Evolutionary conservation across 139 green algal species (phyloP).

Genomic region (Chlorella vulgaris): DNA sequence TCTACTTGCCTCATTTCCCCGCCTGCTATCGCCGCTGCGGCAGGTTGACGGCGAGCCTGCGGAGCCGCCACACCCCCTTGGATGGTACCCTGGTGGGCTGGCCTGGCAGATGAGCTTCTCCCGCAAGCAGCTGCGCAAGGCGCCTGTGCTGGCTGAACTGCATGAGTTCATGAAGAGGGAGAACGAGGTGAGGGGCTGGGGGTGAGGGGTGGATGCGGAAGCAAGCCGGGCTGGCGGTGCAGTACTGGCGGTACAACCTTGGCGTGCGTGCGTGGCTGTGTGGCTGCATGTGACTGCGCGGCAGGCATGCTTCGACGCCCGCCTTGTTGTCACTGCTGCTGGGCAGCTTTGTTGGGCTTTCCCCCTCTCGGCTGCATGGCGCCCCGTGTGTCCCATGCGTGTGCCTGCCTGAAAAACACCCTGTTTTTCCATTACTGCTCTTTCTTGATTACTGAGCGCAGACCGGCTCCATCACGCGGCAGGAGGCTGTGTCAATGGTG

Average conservation of each 20-base stretch:
- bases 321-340: too few species aligned
- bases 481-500: constrained; percentile 99
- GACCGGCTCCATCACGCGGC: constrained; percentile 91
- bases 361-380: too few species aligned
- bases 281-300: not conserved
- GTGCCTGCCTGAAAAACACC: too few species aligned
- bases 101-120: constrained; percentile 94
- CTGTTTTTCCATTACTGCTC: not conserved
- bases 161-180: constrained; percentile 85
- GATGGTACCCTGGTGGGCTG: constrained; percentile 95
- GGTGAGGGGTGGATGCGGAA: too few species aligned
- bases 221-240: too few species aligned
- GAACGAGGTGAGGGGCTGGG: constrained; percentile 57
- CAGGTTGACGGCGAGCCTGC: constrained; percentile 64
- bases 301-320: too few species aligned
- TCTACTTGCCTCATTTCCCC: too few species aligned
- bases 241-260: too few species aligned
- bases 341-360: too few species aligned
- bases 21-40: too few species aligned
- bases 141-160: constrained; percentile 68
- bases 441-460: not conserved
- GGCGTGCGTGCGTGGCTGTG: not conserved
- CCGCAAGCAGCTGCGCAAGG: constrained; percentile 78
- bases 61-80: constrained; percentile 71
- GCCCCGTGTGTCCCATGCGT: too few species aligned